These are phyloP conservation scores for Globisporangium ultimum DNA, from an alignment of 352 stramenopile species.

Conservation along the genomic window DNA sequence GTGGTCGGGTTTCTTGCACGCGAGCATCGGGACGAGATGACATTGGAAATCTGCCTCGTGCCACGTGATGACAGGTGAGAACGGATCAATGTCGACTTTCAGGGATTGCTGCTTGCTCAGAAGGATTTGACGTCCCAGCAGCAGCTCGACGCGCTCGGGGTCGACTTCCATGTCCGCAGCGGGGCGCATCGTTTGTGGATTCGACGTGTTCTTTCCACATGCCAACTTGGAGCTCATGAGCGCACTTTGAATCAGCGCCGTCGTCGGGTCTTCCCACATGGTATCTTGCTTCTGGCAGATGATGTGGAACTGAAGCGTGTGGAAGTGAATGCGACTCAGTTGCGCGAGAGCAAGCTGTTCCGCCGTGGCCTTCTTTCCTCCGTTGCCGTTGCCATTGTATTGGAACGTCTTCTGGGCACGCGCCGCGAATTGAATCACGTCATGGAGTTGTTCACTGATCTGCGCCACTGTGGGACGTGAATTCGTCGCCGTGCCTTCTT, in stretches of 20 bases:
- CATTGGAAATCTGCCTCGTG: constrained; percentile 74
- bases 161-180: constrained; percentile 71
- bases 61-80: constrained; percentile 65
- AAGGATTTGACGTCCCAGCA: constrained; percentile 51
- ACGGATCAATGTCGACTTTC: constrained; percentile 61
- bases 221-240: constrained; percentile 84
- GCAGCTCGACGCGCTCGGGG: constrained; percentile 61
- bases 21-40: constrained; percentile 74
- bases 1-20: constrained; percentile 79
- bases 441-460: constrained; percentile 67
- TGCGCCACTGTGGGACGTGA: constrained; percentile 69
- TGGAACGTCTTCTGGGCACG: constrained; percentile 46
- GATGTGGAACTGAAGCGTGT: constrained; percentile 87
- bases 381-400: constrained; percentile 17
- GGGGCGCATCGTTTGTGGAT: constrained; percentile 41
- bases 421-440: constrained; percentile 59
- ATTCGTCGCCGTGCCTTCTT: constrained; percentile 70
- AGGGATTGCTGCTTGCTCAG: constrained; percentile 52
- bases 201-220: constrained; percentile 53
- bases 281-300: constrained; percentile 64
- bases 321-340: constrained; percentile 80
- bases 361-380: constrained; percentile 5
- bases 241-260: constrained; percentile 64
- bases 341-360: constrained; percentile 47
- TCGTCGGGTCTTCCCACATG: constrained; percentile 70